Base-by-base conservation (phyloP, 2,329 filamentous ascomycete species). In the Colletotrichum cereale region DNA sequence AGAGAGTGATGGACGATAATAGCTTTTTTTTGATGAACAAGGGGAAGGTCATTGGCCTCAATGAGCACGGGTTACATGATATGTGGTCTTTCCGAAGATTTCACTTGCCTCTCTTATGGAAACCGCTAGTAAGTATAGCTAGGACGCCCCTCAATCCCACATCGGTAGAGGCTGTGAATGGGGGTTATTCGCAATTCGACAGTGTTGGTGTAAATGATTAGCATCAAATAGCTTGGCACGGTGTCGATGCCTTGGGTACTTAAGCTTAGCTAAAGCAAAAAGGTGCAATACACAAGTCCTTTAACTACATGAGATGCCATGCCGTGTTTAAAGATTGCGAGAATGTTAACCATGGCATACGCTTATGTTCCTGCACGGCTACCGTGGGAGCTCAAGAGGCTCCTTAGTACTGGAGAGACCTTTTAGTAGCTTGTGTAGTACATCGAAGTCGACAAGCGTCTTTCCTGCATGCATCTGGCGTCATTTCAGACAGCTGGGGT, bases 111-210 rank as follows among this genome's bases (percentile, higher is more conserved):
- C 26, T 38, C 12, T 67, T 38, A 53, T 53, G 56, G 56, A 62
- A 53, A 62, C 29, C 34, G 10, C 12, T 62, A 31, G 16, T 29
- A 38, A 62, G 53, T 53, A 67, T 38, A 62, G 26, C 47, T 47
- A 29, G 47, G 31, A 29, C 44, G n/a, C 18, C 24, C 29, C 53
- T 34, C 36, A 21, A 24, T 42, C 26, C 11, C 21, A 42, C 36
- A 44, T 53, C 34, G 36, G 21, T 24, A 34, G 24, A 29, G 12
- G 18, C 18, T 63, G 48, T 38, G 10, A 40, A 31, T 31, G 16
- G 26, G 14, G 26, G 38, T 26, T 64, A 26, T 55, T 29, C 10
- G 36, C 36, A 16, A 26, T 50, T 50, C 24, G n/a, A 26, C 31
- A 7, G 8, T 47, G 11, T 47, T 47, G 31, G 48, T 55, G 29